Evolutionary conservation across 2,329 filamentous ascomycete genomes (phyloP).

Genomic region (Ophiocordyceps camponoti-rufipedis): DNA sequence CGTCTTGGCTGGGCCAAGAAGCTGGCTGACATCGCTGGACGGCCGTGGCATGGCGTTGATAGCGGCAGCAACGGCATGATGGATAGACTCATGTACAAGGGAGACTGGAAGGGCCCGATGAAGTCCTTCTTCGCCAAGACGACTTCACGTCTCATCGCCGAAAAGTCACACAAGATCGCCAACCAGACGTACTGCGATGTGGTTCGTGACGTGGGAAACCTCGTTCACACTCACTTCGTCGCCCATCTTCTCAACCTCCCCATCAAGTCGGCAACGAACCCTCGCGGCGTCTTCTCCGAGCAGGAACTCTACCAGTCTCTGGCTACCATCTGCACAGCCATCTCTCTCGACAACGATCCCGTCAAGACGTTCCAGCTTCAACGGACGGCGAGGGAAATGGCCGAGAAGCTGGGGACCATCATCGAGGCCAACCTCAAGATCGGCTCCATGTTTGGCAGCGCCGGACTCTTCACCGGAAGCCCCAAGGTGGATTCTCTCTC

Average conservation of each 20-base stretch:
- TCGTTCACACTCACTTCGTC: constrained; percentile 46
- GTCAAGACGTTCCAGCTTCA: constrained; percentile 47
- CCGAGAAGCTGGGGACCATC: constrained; percentile 38
- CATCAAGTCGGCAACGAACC: constrained; percentile 42
- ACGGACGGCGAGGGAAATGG: constrained; percentile 37
- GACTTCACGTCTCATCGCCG: constrained; percentile 39
- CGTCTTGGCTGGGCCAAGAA: constrained; percentile 45
- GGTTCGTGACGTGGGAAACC: constrained; percentile 50
- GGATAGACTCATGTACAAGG: constrained; percentile 38
- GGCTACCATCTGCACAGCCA: constrained; percentile 43
- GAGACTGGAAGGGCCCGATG: constrained; percentile 42
- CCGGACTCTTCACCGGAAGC: constrained; percentile 31
- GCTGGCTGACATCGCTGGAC: constrained; percentile 31
- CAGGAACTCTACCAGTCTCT: constrained; percentile 43
- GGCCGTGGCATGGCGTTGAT: constrained; percentile 27
- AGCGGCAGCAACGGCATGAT: constrained; percentile 22
- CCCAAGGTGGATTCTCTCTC: constrained; percentile 36
- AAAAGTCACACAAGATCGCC: constrained; percentile 45
- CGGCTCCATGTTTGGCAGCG: constrained; percentile 18
- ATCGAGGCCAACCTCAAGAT: constrained; percentile 49
- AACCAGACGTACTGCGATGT: constrained; percentile 47
- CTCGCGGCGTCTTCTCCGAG: constrained; percentile 36
- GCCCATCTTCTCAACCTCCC: constrained; percentile 46
- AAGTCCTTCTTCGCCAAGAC: constrained; percentile 49
- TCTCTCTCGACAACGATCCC: constrained; percentile 49